These are phyloP conservation scores for Coemansia sp. DNA, from an alignment of 192 early-diverging fungal genomes.

Conservation along the genomic window DNA sequence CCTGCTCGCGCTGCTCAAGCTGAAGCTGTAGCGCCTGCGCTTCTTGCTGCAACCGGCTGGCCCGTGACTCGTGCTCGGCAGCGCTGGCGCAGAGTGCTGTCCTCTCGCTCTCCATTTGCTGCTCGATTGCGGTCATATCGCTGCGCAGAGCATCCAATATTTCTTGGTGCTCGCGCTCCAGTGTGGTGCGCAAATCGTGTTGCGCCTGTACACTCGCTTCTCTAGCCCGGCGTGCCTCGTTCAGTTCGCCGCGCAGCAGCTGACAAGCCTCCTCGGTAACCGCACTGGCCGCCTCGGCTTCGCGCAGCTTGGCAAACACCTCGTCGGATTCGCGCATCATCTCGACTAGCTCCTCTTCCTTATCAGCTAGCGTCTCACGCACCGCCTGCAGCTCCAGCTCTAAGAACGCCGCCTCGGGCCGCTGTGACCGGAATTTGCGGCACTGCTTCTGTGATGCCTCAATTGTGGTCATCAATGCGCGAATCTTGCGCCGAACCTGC, in stretches of 20 bases:
- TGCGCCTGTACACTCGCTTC: not conserved
- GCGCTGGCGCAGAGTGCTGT: not conserved
- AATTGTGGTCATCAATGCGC: slow-evolving; percentile 38
- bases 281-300: slow-evolving; percentile 2
- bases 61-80: slow-evolving; percentile 1
- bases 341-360: slow-evolving; percentile 33
- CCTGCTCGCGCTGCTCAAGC: not conserved
- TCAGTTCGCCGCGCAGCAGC: slow-evolving; percentile 8
- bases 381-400: slow-evolving; percentile 47
- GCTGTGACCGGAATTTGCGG: slow-evolving; percentile 43
- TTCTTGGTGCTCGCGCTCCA: slow-evolving; percentile 8
- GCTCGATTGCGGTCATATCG: not conserved
- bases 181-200: not conserved
- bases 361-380: slow-evolving; percentile 31
- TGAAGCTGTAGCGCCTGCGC: not conserved
- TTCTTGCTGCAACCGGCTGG: not conserved
- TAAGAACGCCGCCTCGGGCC: slow-evolving; percentile 45
- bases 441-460: slow-evolving; percentile 33
- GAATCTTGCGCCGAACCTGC: slow-evolving; percentile 39
- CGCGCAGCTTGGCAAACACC: slow-evolving; percentile 5
- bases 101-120: not conserved
- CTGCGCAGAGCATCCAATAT: not conserved
- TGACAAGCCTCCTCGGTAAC: slow-evolving; percentile 1
- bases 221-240: not conserved
- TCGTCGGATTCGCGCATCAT: slow-evolving; percentile 32